Percentiles rank a stretch among this genome's conserved stretches.
Evolutionary conservation across 352 stramenopile species (phyloP).

Genomic region (Phytophthora hibernalis): DNA sequence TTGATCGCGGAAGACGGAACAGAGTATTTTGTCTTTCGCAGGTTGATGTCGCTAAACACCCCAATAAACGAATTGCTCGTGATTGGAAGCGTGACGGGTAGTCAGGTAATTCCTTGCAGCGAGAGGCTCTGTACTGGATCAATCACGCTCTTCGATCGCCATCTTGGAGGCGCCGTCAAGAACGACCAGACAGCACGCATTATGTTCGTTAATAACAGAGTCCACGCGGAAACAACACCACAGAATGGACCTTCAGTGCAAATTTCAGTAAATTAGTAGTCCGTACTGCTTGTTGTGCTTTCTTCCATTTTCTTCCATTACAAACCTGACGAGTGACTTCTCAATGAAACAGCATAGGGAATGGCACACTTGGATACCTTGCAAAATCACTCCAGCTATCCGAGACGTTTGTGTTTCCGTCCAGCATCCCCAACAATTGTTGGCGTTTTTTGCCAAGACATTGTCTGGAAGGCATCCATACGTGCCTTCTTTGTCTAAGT

Average conservation of each 20-base stretch:
- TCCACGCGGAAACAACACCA: background rate
- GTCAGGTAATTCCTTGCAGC: slow-evolving; percentile 1
- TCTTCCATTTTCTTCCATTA: background rate
- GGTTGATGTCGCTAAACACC: slow-evolving; percentile 6
- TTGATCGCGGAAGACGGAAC: slow-evolving; percentile 1
- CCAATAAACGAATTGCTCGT: slow-evolving; percentile 7
- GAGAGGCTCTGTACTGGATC: background rate
- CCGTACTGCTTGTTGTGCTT: background rate
- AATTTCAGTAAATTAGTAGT: background rate
- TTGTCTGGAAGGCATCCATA: too few species aligned
- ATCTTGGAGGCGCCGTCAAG: slow-evolving; percentile 4
- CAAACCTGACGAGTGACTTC: background rate
- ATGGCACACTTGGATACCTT: too few species aligned
- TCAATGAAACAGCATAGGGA: too few species aligned
- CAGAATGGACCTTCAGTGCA: background rate
- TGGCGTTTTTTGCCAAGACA: too few species aligned
- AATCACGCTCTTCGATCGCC: slow-evolving; percentile 6
- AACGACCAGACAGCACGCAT: background rate
- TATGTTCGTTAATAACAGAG: background rate
- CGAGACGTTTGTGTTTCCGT: too few species aligned
- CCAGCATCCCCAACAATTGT: too few species aligned
- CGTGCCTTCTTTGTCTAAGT: too few species aligned
- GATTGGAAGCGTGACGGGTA: slow-evolving; percentile 12
- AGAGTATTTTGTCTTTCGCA: slow-evolving; percentile 21
- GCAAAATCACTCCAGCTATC: too few species aligned